Evolutionary conservation across 1,284 basidiomycete species (phyloP).

Genomic region (Hortiboletus rubellus): DNA sequence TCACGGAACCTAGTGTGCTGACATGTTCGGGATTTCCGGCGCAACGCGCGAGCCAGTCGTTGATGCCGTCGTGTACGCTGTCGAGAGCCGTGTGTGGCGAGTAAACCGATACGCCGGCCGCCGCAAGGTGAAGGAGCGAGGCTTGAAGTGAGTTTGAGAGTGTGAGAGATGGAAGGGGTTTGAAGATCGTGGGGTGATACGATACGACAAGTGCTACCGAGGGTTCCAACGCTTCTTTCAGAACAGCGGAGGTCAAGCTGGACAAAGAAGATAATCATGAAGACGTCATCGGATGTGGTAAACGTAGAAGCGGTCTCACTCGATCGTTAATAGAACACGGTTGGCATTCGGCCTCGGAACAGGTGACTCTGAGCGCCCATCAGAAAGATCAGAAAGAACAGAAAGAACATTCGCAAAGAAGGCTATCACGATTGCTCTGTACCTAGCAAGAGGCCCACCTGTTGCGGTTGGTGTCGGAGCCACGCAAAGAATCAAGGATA

Average conservation of each 20-base stretch:
- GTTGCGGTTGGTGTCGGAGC: conserved; percentile 6
- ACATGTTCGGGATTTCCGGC: conserved; percentile 28
- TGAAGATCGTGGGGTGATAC: conserved; percentile 92
- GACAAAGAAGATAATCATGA: conserved; percentile 15
- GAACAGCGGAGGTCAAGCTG: conserved; percentile 79
- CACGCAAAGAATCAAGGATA: conserved; percentile 7
- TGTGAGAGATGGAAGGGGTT: conserved; percentile 76
- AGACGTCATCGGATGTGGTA: conserved; percentile 8
- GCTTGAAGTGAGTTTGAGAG: conserved; percentile 78
- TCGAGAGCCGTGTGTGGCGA: conserved; percentile 89
- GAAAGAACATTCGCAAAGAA: background rate
- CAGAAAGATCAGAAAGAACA: conserved; percentile 10
- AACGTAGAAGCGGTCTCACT: conserved; percentile 50
- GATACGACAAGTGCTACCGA: conserved; percentile 72
- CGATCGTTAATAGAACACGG: conserved; percentile 79
- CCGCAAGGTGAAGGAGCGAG: conserved; percentile 76
- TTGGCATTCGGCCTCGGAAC: conserved; percentile 54
- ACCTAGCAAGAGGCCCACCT: conserved; percentile 60
- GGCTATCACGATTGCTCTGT: background rate
- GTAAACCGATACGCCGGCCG: conserved; percentile 84
- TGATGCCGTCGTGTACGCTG: conserved; percentile 78
- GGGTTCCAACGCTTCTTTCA: conserved; percentile 69
- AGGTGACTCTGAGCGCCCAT: conserved; percentile 64
- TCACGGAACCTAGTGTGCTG: conserved; percentile 21
- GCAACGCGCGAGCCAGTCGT: conserved; percentile 74